Conservation (phyloP, 306 rosid genomes). For the Vigna mungo region DNA sequence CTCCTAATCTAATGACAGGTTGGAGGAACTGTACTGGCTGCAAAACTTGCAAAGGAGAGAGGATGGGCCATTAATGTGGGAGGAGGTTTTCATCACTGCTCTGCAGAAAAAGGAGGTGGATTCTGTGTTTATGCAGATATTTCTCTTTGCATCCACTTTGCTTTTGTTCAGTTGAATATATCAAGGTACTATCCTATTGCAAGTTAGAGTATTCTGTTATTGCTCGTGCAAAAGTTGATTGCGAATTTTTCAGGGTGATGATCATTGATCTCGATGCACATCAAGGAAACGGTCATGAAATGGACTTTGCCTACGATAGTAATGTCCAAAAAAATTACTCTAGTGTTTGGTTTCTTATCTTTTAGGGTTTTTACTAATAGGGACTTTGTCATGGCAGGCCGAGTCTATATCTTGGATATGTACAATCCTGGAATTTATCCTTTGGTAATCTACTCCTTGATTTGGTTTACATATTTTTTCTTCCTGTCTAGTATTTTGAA, state of each 20-base stretch:
- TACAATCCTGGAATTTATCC: constrained; percentile 97
- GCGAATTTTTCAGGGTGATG: constrained; percentile 74
- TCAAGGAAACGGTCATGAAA: constrained; percentile 98
- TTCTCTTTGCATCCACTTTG: constrained; percentile 83
- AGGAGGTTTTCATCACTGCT: constrained; percentile 98
- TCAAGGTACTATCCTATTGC: constrained; percentile 64
- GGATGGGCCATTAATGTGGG: constrained; percentile 99
- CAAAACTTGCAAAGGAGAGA: constrained; percentile 87
- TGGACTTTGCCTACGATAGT: constrained; percentile 79
- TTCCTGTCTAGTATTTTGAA: constrained; percentile 9
- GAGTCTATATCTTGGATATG: constrained; percentile 86
- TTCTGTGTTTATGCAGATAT: constrained; percentile 92
- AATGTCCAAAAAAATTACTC: constrained; percentile 49
- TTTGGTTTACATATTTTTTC: constrained; percentile 25
- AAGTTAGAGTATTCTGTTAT: constrained; percentile 36
- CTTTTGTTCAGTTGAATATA: constrained; percentile 73
- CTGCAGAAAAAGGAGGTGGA: constrained; percentile 84
- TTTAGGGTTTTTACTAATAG: constrained; percentile 32
- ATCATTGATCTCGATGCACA: constrained; percentile 98
- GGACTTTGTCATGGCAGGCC: constrained; percentile 61
- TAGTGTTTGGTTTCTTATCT: constrained; percentile 44
- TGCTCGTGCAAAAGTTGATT: constrained; percentile 31
- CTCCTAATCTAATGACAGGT: constrained; percentile 58
- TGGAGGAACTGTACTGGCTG: constrained; percentile 91
- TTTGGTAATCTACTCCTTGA: constrained; percentile 55